Evolutionary conservation across 345 rosid species (phyloP).

Genomic region (Linum usitatissimum): DNA sequence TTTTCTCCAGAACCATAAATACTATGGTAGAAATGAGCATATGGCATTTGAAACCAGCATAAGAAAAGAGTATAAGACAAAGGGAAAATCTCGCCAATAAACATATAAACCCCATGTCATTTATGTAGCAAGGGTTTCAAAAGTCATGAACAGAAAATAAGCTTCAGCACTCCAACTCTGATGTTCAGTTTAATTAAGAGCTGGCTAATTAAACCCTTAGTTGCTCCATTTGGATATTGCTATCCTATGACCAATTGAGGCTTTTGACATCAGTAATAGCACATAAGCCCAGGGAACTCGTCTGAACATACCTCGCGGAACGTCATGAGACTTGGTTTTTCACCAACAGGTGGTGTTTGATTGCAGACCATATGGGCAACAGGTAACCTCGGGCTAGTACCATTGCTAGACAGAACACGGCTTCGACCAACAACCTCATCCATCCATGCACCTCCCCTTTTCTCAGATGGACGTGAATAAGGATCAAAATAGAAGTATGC

Average conservation of each 20-base stretch:
- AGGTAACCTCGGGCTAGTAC: conserved; percentile 44
- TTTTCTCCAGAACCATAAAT: not conserved
- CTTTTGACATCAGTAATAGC: not conserved
- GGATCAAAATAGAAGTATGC: conserved; percentile 97
- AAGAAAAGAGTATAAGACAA: no score
- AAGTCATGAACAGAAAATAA: no score
- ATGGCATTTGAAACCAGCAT: no score
- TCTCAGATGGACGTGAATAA: conserved; percentile 89
- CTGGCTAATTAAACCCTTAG: no score
- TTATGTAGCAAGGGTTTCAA: no score
- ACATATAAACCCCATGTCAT: no score
- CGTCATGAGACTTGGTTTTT: conserved; percentile 91
- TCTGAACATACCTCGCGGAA: conserved; percentile 58
- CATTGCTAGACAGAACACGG: conserved; percentile 49
- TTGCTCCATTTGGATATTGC: not conserved
- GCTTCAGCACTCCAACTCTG: no score
- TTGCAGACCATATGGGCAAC: conserved; percentile 95
- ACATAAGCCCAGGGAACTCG: not conserved
- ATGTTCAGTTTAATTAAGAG: no score
- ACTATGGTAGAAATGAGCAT: no score
- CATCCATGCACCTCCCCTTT: conserved; percentile 90
- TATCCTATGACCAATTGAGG: not conserved
- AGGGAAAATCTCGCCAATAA: no score
- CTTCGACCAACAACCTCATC: conserved; percentile 76
- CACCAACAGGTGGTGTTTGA: conserved; percentile 89